These are phyloP conservation scores for Penicillium ochrochloron DNA, from an alignment of 495 filamentous ascomycete genomes.

Conservation along the genomic window DNA sequence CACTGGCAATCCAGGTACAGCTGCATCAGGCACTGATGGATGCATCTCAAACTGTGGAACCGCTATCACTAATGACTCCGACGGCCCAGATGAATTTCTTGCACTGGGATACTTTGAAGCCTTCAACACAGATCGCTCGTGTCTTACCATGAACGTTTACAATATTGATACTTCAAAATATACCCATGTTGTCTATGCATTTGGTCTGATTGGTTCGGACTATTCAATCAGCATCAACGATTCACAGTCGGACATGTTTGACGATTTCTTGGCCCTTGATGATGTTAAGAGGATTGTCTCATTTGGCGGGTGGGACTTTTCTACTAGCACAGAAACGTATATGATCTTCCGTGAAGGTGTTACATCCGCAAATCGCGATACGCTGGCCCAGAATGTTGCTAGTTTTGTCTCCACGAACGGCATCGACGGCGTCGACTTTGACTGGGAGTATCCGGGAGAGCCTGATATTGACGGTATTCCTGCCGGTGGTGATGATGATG, in stretches of 20 bases:
- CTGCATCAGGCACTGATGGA: constrained; percentile 35
- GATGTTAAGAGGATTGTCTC: constrained; percentile 44
- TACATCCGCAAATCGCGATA: constrained; percentile 37
- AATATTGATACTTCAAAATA: constrained; percentile 34
- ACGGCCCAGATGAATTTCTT: constrained; percentile 4
- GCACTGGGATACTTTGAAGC: not conserved
- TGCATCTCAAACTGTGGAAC: constrained; percentile 53
- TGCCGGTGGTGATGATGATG: constrained; percentile 28
- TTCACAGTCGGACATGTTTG: constrained; percentile 27
- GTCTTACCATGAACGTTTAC: constrained; percentile 25
- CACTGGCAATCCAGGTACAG: constrained; percentile 41
- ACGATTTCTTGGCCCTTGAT: constrained; percentile 28
- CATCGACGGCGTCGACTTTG: constrained; percentile 47
- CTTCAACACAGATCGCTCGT: constrained; percentile 14
- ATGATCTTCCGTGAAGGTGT: constrained; percentile 45
- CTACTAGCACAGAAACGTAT: constrained; percentile 39
- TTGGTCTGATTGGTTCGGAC: constrained; percentile 41
- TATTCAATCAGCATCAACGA: constrained; percentile 34
- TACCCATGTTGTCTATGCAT: constrained; percentile 52
- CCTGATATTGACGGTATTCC: constrained; percentile 48
- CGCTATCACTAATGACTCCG: constrained; percentile 3
- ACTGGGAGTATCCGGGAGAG: constrained; percentile 47
- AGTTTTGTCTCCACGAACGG: constrained; percentile 37
- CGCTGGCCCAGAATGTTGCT: constrained; percentile 40
- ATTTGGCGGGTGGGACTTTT: constrained; percentile 55